phyloP scores from a whole-genome alignment of 441 rosid genomes.

The Viola pubescens region DNA sequence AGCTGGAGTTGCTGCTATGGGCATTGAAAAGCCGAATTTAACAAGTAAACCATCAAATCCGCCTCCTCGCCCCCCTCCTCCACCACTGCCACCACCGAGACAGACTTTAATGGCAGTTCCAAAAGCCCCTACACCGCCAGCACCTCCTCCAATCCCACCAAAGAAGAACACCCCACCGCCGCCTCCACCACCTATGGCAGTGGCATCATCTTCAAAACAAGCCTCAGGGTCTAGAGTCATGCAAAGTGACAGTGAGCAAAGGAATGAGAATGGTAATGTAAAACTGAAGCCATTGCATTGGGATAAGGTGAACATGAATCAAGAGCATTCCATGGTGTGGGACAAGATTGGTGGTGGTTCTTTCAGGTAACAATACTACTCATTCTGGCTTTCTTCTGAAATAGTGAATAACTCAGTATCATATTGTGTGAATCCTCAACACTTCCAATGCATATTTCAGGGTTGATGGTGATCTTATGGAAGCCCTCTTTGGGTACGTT shows the following conservation, averaged over 20 bases:
- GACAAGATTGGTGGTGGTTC: conserved; percentile 79
- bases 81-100: conserved; percentile 30
- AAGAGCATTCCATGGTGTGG: conserved; percentile 91
- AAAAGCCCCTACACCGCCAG: conserved; percentile 10
- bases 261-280: conserved; percentile 37
- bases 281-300: conserved; percentile 89
- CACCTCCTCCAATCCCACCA: conserved; percentile 18
- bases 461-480: conserved; percentile 85
- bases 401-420: not conserved
- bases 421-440: not conserved
- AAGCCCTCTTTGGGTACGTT: conserved; percentile 83
- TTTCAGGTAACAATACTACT: conserved; percentile 44
- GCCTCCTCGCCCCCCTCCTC: conserved; percentile 19
- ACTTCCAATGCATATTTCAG: conserved; percentile 25
- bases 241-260: conserved; percentile 13
- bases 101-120: conserved; percentile 13
- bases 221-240: conserved; percentile 30
- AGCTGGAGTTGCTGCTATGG: not conserved
- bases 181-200: conserved; percentile 18
- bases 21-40: conserved; percentile 18
- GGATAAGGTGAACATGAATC: conserved; percentile 71
- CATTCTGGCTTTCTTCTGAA: not conserved
- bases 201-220: conserved; percentile 30
- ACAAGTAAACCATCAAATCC: conserved; percentile 26
- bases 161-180: conserved; percentile 27